These are phyloP conservation scores for Saccharomyces hybrid DNA, from an alignment of 1,139 yeast genomes.

Conservation along the genomic window DNA sequence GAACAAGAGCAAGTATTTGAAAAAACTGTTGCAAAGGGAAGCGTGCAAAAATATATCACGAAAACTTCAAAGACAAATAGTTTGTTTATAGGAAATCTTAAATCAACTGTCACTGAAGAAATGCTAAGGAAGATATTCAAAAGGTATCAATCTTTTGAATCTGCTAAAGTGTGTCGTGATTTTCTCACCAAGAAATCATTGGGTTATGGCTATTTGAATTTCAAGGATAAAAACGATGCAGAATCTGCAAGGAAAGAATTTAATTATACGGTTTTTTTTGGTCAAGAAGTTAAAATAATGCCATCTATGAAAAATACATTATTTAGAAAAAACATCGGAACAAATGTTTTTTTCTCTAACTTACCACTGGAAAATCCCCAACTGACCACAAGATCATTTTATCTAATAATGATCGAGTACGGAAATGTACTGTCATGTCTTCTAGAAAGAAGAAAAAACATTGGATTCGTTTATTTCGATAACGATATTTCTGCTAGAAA, in stretches of 20 bases:
- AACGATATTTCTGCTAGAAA: slow-evolving; percentile 35
- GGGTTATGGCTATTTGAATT: slow-evolving; percentile 49
- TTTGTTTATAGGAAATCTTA: slow-evolving; percentile 40
- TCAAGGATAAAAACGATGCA: slow-evolving; percentile 34
- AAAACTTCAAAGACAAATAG: not conserved
- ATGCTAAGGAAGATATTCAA: slow-evolving; percentile 34
- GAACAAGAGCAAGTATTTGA: not conserved
- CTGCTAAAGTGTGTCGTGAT: slow-evolving; percentile 42
- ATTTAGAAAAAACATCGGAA: slow-evolving; percentile 27
- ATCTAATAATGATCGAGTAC: slow-evolving; percentile 36
- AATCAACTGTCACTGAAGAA: slow-evolving; percentile 35
- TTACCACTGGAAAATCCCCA: slow-evolving; percentile 32
- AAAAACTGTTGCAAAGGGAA: not conserved
- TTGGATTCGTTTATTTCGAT: slow-evolving; percentile 42
- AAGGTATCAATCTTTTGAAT: slow-evolving; percentile 35
- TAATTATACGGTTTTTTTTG: slow-evolving; percentile 37
- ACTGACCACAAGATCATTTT: slow-evolving; percentile 37
- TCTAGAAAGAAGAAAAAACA: slow-evolving; percentile 35
- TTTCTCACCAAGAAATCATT: slow-evolving; percentile 36
- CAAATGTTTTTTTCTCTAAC: slow-evolving; percentile 26
- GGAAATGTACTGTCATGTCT: slow-evolving; percentile 43
- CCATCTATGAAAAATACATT: slow-evolving; percentile 37
- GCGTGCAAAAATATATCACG: not conserved
- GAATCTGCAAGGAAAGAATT: slow-evolving; percentile 37
- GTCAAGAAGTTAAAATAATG: slow-evolving; percentile 45